Evolutionary conservation across 306 rosid genomes (phyloP).

Genomic region (Hippophae rhamnoides): DNA sequence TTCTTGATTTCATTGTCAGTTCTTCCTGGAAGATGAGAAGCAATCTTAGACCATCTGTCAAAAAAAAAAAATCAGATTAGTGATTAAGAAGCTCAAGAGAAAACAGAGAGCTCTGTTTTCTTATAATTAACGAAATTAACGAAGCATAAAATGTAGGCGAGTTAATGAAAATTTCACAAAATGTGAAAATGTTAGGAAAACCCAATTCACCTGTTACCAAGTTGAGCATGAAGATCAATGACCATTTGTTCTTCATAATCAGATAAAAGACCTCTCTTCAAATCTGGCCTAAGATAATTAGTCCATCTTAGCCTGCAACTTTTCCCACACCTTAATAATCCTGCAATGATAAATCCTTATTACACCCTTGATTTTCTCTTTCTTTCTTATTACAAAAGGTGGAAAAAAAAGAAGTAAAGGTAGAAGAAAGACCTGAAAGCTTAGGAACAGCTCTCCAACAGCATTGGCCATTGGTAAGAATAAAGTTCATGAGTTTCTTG

Average conservation of each 20-base stretch:
- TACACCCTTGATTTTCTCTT: not conserved
- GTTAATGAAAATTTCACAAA: too few species aligned
- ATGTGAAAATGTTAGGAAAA: not conserved
- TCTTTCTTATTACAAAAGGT: not conserved
- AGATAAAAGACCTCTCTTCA: constrained; percentile 87
- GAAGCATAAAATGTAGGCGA: too few species aligned
- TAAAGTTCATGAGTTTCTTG: constrained; percentile 80
- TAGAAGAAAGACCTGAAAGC: constrained; percentile 54
- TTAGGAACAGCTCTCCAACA: constrained; percentile 98
- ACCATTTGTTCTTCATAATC: constrained; percentile 77
- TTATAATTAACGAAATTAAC: too few species aligned
- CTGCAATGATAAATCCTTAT: constrained; percentile 32
- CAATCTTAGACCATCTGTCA: constrained; percentile 70
- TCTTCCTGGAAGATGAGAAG: constrained; percentile 75
- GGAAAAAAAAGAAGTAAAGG: not conserved
- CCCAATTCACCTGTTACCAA: constrained; percentile 67
- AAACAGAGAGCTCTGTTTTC: not conserved
- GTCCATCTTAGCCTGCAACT: constrained; percentile 98
- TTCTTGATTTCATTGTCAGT: constrained; percentile 74
- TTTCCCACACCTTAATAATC: constrained; percentile 82
- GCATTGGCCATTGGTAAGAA: constrained; percentile 83
- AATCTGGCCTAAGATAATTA: constrained; percentile 79
- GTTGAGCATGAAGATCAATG: constrained; percentile 89
- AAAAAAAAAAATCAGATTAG: not conserved
- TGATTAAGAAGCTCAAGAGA: not conserved